Percentiles rank a stretch among this genome's conserved stretches.
These are phyloP conservation scores for Luffa aegyptiaca DNA, from an alignment of 306 rosid genomes.

Conservation along the genomic window DNA sequence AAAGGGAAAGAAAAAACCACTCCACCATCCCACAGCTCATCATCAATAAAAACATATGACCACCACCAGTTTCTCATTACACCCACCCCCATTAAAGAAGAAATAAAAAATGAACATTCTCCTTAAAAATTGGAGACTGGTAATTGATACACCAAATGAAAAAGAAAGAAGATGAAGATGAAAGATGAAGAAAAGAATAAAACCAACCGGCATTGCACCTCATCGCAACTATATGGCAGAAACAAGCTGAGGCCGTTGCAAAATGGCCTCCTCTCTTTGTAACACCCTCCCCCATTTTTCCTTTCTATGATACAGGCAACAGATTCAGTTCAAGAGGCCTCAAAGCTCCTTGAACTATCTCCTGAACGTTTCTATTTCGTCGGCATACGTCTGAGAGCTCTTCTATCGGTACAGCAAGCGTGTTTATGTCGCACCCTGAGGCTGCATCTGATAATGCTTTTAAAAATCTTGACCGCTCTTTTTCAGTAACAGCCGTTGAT, in stretches of 20 bases:
- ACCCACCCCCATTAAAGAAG: constrained; percentile 37
- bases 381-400: constrained; percentile 94
- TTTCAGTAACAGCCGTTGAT: constrained; percentile 70
- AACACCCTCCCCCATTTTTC: constrained; percentile 18
- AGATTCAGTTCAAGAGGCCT: constrained; percentile 80
- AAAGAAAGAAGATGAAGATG: not conserved
- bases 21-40: constrained; percentile 49
- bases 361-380: constrained; percentile 83
- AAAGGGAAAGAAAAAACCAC: constrained; percentile 34
- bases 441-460: constrained; percentile 80
- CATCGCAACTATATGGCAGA: constrained; percentile 28
- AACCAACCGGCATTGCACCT: not conserved
- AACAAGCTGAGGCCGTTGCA: constrained; percentile 44
- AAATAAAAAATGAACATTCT: constrained; percentile 53
- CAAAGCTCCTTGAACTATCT: constrained; percentile 95
- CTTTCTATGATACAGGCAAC: constrained; percentile 49
- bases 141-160: constrained; percentile 9
- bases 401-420: constrained; percentile 47
- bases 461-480: constrained; percentile 73
- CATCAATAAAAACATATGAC: constrained; percentile 8
- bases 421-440: constrained; percentile 52
- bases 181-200: constrained; percentile 5
- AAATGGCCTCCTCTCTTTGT: constrained; percentile 49
- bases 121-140: constrained; percentile 88
- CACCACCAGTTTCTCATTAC: constrained; percentile 28